Percentiles rank a stretch among this genome's conserved stretches.
phyloP scores from a whole-genome alignment of 257 asterid species.

The Solanum infundibuliforme region DNA sequence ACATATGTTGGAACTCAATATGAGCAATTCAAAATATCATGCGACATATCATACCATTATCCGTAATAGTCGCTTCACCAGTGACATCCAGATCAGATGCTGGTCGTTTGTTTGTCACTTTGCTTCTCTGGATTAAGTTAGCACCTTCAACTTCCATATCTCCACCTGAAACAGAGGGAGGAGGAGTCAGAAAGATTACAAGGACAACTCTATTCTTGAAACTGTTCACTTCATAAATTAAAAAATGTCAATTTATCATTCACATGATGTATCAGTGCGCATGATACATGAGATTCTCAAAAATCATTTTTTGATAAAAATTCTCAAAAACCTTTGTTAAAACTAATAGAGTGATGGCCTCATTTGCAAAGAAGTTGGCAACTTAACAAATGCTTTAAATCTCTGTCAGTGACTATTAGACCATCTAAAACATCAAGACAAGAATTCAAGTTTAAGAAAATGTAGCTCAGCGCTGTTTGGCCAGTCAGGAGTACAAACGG shows the following conservation, averaged over 20 bases:
- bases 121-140: constrained; percentile 1
- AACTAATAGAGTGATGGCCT: not conserved
- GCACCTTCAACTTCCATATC: not conserved
- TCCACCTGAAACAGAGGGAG: constrained; percentile 11
- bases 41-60: constrained; percentile 11
- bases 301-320: not conserved
- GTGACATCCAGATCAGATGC: constrained; percentile 17
- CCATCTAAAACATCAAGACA: not conserved
- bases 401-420: not conserved
- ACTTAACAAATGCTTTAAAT: not conserved
- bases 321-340: not conserved
- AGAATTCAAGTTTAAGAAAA: not conserved
- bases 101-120: constrained; percentile 16
- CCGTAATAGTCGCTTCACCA: not conserved
- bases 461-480: not conserved
- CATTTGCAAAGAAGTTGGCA: not conserved
- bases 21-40: not conserved
- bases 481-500: not conserved
- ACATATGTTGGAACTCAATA: not conserved
- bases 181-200: not conserved
- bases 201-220: not conserved
- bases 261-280: not conserved
- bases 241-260: not conserved
- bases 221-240: not conserved
- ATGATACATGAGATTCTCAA: not conserved